phyloP scores from a whole-genome alignment of 2,329 filamentous ascomycete species.

The Alternaria tenuissima region DNA sequence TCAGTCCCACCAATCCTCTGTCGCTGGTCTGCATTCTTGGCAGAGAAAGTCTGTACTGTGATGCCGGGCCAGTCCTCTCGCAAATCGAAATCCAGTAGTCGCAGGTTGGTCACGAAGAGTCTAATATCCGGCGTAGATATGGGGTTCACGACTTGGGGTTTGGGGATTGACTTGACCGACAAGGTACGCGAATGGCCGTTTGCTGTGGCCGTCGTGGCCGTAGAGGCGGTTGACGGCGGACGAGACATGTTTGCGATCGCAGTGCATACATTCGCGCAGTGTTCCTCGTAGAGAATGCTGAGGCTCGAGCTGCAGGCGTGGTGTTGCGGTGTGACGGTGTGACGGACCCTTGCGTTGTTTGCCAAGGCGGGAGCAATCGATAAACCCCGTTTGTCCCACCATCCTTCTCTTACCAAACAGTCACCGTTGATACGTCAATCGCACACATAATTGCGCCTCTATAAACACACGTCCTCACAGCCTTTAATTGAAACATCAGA shows the following conservation, averaged over 20 bases:
- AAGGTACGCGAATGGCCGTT: constrained; percentile 36
- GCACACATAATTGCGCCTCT: not conserved
- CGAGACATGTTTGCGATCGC: constrained; percentile 36
- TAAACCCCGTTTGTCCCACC: constrained; percentile 14
- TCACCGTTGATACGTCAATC: constrained; percentile 1
- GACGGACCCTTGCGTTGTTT: constrained; percentile 22
- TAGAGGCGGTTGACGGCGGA: constrained; percentile 33
- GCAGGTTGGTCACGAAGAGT: constrained; percentile 83
- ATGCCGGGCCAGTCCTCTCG: constrained; percentile 83
- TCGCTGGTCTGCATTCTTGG: constrained; percentile 78
- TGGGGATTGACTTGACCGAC: constrained; percentile 45
- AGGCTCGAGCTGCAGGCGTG: constrained; percentile 7
- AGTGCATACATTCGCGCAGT: constrained; percentile 5
- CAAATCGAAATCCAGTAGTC: constrained; percentile 80
- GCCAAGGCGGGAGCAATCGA: constrained; percentile 33
- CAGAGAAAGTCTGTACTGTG: constrained; percentile 72
- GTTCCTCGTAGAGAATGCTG: not conserved
- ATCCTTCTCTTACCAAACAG: constrained; percentile 15
- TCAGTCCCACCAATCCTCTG: constrained; percentile 83
- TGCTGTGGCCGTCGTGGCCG: constrained; percentile 26
- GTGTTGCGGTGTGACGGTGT: constrained; percentile 25
- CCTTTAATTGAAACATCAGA: constrained; percentile 8
- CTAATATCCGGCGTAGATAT: constrained; percentile 39
- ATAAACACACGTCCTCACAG: not conserved
- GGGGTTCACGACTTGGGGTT: constrained; percentile 29